A percentile compares a stretch with the other conserved stretches of the same genome.
These are phyloP conservation scores for Arthrobotrys musiformis DNA, from an alignment of 2,329 filamentous ascomycete genomes.

Conservation along the genomic window DNA sequence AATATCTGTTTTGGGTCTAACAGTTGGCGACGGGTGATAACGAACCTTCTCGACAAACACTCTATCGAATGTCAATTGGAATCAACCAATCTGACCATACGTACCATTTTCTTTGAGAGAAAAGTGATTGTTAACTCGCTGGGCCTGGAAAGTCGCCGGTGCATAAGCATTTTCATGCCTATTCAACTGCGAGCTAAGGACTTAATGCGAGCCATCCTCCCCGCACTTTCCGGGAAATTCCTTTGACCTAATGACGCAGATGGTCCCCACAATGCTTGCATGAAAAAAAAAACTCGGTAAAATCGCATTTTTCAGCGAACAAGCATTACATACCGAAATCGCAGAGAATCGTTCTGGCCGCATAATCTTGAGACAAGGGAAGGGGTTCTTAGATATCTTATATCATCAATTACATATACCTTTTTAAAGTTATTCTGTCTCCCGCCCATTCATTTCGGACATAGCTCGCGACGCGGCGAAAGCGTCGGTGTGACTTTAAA, in stretches of 20 bases:
- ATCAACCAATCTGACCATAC: not conserved
- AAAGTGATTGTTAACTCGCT: not conserved
- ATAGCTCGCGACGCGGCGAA: slow-evolving; percentile 12
- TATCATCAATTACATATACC: slow-evolving; percentile 4
- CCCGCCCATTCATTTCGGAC: slow-evolving; percentile 11
- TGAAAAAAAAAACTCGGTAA: slow-evolving; percentile 8
- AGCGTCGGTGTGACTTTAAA: slow-evolving; percentile 29
- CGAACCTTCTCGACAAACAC: slow-evolving; percentile 4
- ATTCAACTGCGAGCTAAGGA: not conserved
- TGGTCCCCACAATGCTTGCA: slow-evolving; percentile 29
- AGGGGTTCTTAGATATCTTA: not conserved
- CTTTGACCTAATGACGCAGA: slow-evolving; percentile 31
- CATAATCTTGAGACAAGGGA: not conserved
- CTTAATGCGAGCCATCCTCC: slow-evolving; percentile 2
- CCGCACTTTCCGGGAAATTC: slow-evolving; percentile 1
- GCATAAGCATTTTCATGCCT: not conserved
- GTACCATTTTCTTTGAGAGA: not conserved
- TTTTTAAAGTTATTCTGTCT: slow-evolving; percentile 11
- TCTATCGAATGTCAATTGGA: not conserved
- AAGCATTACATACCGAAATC: slow-evolving; percentile 6
- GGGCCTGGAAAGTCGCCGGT: slow-evolving; percentile 5
- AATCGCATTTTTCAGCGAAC: slow-evolving; percentile 3
- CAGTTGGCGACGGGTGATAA: not conserved
- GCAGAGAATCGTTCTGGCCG: slow-evolving; percentile 12
- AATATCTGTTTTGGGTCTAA: slow-evolving; percentile 14